Evolutionary conservation across 2,329 filamentous ascomycete genomes (phyloP), one percentile per base, ranked within the genome.

Genomic region (Camillea tinctor): DNA sequence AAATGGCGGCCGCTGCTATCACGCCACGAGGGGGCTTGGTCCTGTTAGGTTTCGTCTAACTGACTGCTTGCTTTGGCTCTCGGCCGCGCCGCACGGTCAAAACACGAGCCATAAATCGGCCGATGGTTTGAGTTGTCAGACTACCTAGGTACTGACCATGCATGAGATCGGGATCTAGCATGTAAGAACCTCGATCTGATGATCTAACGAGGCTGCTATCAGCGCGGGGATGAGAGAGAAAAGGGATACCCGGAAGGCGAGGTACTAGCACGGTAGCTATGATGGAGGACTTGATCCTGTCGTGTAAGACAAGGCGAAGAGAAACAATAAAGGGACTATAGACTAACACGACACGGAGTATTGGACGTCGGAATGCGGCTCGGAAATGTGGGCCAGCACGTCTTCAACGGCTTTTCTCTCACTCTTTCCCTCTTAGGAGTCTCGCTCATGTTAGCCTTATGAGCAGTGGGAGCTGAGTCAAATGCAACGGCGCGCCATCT

Each of bases 161-260:
- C 65, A 66, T 60, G 58, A 67, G 63, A 67, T 67, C 63, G 63
- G 65, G 65, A 67, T 67, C 65, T 66, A 56, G 64, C 65, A 65
- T 67, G 61, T 60, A 53, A 59, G 11, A 64, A 60, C 60, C 59
- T 61, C 65, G 65, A 67, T 67, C 61, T 8, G 2, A 2, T 15
- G 36, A 15, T 21, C 22, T 17, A 21, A 24, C 22, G 13, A 51
- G 50, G 22, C 22, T 21, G 50, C 20, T 9, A 21, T 51, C 22
- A 51, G 19, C 1, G 13, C 36, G 11, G 4, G 36, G 36, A n/a
- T 7, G 17, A 44, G 6, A 44, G 2, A n/a, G 6, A 44, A 7
- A 7, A 15, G 17, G 36, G n/a, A 15, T 6, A 11, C 17, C 5
- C 15, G 6, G 5, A 44, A 44, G 26, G 13, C 26, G 13, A 11